A percentile compares a stretch with the other conserved stretches of the same genome.
phyloP scores from a whole-genome alignment of 495 filamentous ascomycete species.

The Niebla homalea region DNA sequence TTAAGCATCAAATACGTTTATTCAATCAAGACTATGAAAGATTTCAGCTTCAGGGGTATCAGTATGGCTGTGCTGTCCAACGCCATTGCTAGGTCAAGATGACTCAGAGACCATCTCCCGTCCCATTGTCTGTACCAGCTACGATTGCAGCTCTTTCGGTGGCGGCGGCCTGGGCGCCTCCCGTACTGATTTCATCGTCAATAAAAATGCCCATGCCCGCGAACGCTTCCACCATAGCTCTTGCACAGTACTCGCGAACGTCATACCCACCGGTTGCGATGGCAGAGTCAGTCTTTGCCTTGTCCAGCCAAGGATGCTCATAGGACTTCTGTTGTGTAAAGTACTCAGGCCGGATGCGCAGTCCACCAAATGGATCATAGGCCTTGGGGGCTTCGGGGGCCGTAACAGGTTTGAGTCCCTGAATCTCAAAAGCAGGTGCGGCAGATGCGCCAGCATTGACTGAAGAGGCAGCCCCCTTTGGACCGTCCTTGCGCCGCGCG shows the following conservation, averaged over 20 bases:
- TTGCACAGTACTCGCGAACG: slow-evolving; percentile 62
- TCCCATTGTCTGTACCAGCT: slow-evolving; percentile 10
- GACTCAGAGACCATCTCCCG: slow-evolving; percentile 12
- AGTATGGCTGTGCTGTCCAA: slow-evolving; percentile 11
- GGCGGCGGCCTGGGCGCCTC: slow-evolving; percentile 17
- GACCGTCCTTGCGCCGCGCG: slow-evolving; percentile 33
- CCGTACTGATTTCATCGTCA: slow-evolving; percentile 57
- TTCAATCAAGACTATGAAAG: not conserved
- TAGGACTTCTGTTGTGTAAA: slow-evolving; percentile 58
- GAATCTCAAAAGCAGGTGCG: slow-evolving; percentile 40
- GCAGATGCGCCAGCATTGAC: slow-evolving; percentile 18
- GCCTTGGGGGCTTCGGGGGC: slow-evolving; percentile 59
- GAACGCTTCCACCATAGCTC: slow-evolving; percentile 80
- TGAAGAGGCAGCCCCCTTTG: slow-evolving; percentile 27
- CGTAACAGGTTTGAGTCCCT: slow-evolving; percentile 58
- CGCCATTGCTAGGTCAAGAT: slow-evolving; percentile 40
- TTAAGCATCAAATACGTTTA: not conserved
- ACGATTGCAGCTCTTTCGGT: slow-evolving; percentile 17
- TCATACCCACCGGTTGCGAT: slow-evolving; percentile 74
- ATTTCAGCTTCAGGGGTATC: slow-evolving; percentile 7
- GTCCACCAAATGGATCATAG: slow-evolving; percentile 80
- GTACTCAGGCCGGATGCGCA: slow-evolving; percentile 52
- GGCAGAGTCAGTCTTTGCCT: slow-evolving; percentile 41
- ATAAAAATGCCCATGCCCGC: slow-evolving; percentile 73
- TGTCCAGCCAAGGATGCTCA: slow-evolving; percentile 48